Conservation (phyloP, 1,139 yeast genomes). For the Taphrina flavorubra region DNA sequence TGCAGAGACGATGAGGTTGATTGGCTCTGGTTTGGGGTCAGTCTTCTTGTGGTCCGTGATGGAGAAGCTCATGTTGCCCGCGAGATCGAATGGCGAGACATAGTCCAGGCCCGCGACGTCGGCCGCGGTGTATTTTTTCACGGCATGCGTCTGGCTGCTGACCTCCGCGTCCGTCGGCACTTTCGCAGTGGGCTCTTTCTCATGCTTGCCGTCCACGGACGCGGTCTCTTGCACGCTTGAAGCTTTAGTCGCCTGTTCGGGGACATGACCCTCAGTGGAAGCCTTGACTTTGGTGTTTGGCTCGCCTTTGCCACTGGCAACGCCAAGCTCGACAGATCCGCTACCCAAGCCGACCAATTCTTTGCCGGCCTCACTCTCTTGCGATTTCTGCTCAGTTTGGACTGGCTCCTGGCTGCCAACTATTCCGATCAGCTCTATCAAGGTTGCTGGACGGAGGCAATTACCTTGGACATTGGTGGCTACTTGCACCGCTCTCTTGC, state of each 20-base stretch:
- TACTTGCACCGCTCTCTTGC: background rate
- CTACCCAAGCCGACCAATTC: background rate
- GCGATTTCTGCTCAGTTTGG: background rate
- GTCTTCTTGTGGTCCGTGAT: slow-evolving; percentile 6
- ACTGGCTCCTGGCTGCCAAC: background rate
- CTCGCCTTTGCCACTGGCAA: background rate
- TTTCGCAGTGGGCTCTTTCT: no score
- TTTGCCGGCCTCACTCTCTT: background rate
- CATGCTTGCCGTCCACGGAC: no score
- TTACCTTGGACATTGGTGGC: background rate
- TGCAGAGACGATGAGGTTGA: slow-evolving; percentile 23
- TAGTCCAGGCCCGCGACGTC: slow-evolving; percentile 2
- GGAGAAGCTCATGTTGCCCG: slow-evolving; percentile 24
- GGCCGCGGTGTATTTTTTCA: background rate
- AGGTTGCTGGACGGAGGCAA: background rate
- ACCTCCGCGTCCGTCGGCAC: background rate
- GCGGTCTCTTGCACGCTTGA: no score
- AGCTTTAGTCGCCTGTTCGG: background rate
- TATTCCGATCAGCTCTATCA: background rate
- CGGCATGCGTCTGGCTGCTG: background rate
- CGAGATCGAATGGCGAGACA: slow-evolving; percentile 17
- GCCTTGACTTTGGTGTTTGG: background rate
- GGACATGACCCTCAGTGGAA: background rate
- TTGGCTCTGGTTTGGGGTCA: slow-evolving; percentile 18
- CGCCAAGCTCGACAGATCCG: background rate